phyloP scores from a whole-genome alignment of 2,329 filamentous ascomycete species.

The Truncatella angustata region DNA sequence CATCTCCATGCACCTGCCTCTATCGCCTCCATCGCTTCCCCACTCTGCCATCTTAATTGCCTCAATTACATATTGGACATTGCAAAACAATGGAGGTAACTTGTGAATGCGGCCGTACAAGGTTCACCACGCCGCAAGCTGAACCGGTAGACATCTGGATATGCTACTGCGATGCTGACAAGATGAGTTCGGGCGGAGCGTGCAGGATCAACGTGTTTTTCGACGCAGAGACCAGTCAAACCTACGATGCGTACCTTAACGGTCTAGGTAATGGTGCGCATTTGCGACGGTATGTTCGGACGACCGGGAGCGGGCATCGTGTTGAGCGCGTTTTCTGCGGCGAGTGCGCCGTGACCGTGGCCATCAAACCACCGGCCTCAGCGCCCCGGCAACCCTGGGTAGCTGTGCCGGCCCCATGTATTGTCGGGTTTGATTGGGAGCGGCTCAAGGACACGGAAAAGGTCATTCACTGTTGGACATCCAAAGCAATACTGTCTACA shows the following conservation, averaged over 20 bases:
- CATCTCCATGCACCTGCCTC: too few species aligned
- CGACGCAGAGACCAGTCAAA: not conserved
- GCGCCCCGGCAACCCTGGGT: not conserved
- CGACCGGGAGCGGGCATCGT: not conserved
- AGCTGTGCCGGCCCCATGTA: not conserved
- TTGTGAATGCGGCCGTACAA: not conserved
- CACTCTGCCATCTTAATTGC: too few species aligned
- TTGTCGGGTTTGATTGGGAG: not conserved
- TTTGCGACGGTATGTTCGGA: not conserved
- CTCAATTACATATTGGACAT: too few species aligned
- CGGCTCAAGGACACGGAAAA: not conserved
- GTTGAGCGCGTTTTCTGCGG: not conserved
- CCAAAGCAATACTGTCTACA: not conserved
- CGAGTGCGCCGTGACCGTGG: not conserved
- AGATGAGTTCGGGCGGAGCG: not conserved
- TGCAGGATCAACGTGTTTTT: not conserved
- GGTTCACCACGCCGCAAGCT: not conserved
- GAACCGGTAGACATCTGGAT: not conserved
- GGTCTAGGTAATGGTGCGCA: not conserved
- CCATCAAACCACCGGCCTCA: not conserved
- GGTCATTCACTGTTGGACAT: not conserved
- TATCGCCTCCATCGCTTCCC: too few species aligned
- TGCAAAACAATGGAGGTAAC: not conserved
- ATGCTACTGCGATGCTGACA: not conserved
- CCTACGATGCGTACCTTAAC: not conserved